Evolutionary conservation across 768 basidiomycete genomes (phyloP), one percentile per base, ranked within the genome.

Genomic region (Kockovaella imperatae): DNA sequence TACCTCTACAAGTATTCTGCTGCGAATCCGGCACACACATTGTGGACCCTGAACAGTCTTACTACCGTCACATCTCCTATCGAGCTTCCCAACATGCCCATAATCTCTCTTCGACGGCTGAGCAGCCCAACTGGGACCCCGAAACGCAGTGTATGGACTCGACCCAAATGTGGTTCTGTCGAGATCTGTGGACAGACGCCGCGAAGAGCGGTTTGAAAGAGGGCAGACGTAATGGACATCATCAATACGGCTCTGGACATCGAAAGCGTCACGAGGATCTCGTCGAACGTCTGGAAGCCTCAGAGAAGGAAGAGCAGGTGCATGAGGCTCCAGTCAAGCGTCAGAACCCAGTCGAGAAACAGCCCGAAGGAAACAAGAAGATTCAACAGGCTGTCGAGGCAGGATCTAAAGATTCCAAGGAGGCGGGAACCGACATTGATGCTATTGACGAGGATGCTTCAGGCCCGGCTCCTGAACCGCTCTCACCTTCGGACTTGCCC

Each of bases 1-100:
- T 97, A 1, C 95, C 95, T 3, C 96, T 99, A 77, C 95, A 99
- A 69, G 89, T 86, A 7, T 97, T 95, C 74, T 99, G 95, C 75
- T 99, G 95, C 73, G 95, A 99, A 75, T 84, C 89, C 0, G 95
- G 95, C 4, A 91, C 89, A 0, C 95, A 97, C 68, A 83, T 99
- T 64, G 83, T 99, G 54, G 95, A 99, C 67, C 95, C 95, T 10
- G 79, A 78, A 28, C 91, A 96, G 69, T 86, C 89, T 0, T 99
- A 97, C 75, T 99, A 99, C 76, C 81, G 81, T 34, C 87, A 86
- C 35, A 78, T 99, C 57, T 64, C 64, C 0, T 99, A 99, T 69
- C 84, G 90, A 39, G 79, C 87, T 2, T 89, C 87, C 3, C 74
- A 72, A 7, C 80, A 87, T 57, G 84, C 80, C 68, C 84, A 87